Conservation (phyloP, 2,329 filamentous ascomycete species). For the Ceratocystiopsis brevicomis region DNA sequence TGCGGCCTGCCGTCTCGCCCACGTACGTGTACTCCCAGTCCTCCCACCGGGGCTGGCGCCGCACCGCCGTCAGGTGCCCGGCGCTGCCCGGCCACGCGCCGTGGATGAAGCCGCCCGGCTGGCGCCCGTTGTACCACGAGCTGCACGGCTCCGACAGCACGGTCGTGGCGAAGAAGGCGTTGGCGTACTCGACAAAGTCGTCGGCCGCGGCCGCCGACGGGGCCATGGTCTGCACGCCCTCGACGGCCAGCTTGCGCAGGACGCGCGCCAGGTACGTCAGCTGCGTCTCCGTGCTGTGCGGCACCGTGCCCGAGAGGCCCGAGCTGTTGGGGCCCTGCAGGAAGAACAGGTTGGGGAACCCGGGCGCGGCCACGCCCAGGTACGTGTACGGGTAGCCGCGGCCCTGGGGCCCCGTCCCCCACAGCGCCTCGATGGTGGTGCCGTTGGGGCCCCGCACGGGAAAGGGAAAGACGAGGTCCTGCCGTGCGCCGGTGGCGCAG, state of each 20-base stretch:
- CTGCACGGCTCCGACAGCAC: constrained; percentile 15
- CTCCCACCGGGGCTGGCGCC: constrained; percentile 15
- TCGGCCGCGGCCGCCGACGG: constrained; percentile 8
- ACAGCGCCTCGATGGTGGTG: constrained; percentile 33
- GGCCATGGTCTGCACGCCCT: constrained; percentile 22
- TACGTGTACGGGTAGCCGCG: constrained; percentile 42
- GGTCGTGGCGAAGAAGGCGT: constrained; percentile 14
- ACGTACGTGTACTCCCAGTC: constrained; percentile 15
- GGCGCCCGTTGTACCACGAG: constrained; percentile 17
- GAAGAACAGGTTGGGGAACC: constrained; percentile 14
- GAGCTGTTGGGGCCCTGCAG: constrained; percentile 7
- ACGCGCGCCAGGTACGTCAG: constrained; percentile 25
- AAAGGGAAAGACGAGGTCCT: constrained; percentile 28
- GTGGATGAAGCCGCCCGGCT: constrained; percentile 10
- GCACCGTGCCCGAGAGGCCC: constrained; percentile 7
- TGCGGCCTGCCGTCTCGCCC: constrained; percentile 15
- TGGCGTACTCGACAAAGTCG: constrained; percentile 13
- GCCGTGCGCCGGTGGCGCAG: constrained; percentile 43
- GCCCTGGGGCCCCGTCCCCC: constrained; percentile 21
- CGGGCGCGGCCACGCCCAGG: constrained; percentile 16
- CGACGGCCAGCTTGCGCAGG: constrained; percentile 28
- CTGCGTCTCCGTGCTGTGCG: constrained; percentile 9
- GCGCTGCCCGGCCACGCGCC: constrained; percentile 12
- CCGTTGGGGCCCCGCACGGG: constrained; percentile 36
- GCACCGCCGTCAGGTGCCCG: constrained; percentile 12